Base-by-base conservation (phyloP, 2,329 filamentous ascomycete species). In the Spiromastix sp. region DNA sequence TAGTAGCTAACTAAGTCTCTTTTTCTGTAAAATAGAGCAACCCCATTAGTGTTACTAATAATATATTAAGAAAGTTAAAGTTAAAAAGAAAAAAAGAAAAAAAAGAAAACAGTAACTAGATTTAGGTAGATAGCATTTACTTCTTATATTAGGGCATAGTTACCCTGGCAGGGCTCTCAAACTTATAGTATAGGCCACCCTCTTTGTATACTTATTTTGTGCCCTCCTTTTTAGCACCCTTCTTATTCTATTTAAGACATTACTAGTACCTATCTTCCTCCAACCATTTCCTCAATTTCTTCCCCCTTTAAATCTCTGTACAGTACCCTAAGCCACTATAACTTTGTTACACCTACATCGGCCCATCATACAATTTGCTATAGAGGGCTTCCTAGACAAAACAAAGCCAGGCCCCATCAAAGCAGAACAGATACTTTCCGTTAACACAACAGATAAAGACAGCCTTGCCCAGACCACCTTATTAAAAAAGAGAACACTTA, bases 1-100 rank as follows among this genome's bases (percentile, higher is more conserved):
- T 30, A 22, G 22, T 29, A n/a, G 30, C 30, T 26, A 38, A 24
- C 12, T 13, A 17, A 12, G 20, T 32, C 16, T 38, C 36, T 21
- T 13, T 29, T 5, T 28, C 6, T 6, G 33, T 35, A 17, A 35
- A 35, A 10, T 15, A 16, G 25, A 34, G 32, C 6, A 24, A 34
- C 32, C 28, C 25, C 32, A 34, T 34, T 20, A 32, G n/a, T n/a
- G n/a, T n/a, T n/a, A n/a, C n/a, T n/a, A n/a, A n/a, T n/a, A n/a
- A n/a, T n/a, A n/a, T n/a, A n/a, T n/a, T n/a, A n/a, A n/a, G n/a
- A n/a, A n/a, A n/a, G n/a, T n/a, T n/a, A n/a, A n/a, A n/a, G n/a
- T n/a, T n/a, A n/a, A n/a, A n/a, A n/a, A n/a, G n/a, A n/a, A n/a
- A n/a, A n/a, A n/a, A n/a, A n/a, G n/a, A n/a, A n/a, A n/a, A n/a